Conservation (phyloP, 768 basidiomycete species). For the Podaxis mareebaensis region DNA sequence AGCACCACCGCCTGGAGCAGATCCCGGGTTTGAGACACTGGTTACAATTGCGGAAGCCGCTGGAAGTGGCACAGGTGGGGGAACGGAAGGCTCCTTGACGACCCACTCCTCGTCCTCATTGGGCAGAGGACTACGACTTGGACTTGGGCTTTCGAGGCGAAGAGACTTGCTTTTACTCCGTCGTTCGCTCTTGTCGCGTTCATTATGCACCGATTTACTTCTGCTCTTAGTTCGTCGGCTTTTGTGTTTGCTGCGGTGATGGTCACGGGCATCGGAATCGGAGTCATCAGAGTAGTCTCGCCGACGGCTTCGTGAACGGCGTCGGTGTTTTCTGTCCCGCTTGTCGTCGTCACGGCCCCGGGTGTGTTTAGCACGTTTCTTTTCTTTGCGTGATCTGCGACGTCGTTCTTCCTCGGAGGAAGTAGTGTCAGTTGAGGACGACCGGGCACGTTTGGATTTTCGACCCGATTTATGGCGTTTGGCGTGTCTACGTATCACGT, state of each 20-base stretch:
- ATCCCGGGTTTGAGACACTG: background rate
- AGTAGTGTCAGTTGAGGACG: slow-evolving; percentile 50
- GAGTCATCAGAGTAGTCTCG: slow-evolving; percentile 26
- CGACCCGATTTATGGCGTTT: slow-evolving; percentile 46
- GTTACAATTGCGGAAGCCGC: slow-evolving; percentile 8
- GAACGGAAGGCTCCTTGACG: slow-evolving; percentile 5
- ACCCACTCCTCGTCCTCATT: slow-evolving; percentile 30
- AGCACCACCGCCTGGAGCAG: background rate
- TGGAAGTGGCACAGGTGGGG: slow-evolving; percentile 17
- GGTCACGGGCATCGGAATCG: slow-evolving; percentile 41
- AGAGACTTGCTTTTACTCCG: slow-evolving; percentile 12
- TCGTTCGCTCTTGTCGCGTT: background rate
- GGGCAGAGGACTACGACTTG: slow-evolving; percentile 28
- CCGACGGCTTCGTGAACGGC: slow-evolving; percentile 10
- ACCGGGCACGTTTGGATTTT: slow-evolving; percentile 61
- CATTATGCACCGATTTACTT: background rate
- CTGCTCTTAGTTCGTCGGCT: slow-evolving; percentile 25
- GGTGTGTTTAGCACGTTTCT: slow-evolving; percentile 53
- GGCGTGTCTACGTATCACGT: slow-evolving; percentile 47
- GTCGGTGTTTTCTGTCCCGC: slow-evolving; percentile 36
- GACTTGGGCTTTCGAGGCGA: slow-evolving; percentile 26
- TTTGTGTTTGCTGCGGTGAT: slow-evolving; percentile 21
- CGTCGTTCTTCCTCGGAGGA: slow-evolving; percentile 61
- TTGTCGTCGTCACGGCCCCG: slow-evolving; percentile 41
- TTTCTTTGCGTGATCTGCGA: slow-evolving; percentile 59